Evolutionary conservation across 805 yeast genomes (phyloP).

Genomic region (Candida coquimbonensis): DNA sequence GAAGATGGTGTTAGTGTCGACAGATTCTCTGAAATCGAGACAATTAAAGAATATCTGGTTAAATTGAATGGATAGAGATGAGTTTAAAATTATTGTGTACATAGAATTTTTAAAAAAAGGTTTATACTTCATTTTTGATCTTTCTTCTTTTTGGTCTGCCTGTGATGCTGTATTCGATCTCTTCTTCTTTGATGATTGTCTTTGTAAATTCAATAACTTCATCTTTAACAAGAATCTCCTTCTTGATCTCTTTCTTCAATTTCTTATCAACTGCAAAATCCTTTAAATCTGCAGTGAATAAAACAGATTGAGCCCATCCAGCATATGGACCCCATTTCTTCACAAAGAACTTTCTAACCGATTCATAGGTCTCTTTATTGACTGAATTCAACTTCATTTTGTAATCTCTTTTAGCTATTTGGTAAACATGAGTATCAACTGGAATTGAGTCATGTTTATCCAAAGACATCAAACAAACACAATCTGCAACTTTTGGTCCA

Average conservation of each 20-base stretch:
- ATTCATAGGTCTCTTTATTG: slow-evolving; percentile 26
- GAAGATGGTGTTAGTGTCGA: slow-evolving; percentile 26
- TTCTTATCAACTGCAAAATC: slow-evolving; percentile 68
- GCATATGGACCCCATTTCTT: slow-evolving; percentile 84
- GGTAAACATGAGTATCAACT: slow-evolving; percentile 91
- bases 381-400: slow-evolving; percentile 35
- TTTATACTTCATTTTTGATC: slow-evolving; percentile 4
- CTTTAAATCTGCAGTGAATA: slow-evolving; percentile 76
- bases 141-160: slow-evolving; percentile 25
- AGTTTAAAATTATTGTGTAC: background rate
- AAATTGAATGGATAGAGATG: slow-evolving; percentile 10
- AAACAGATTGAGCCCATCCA: slow-evolving; percentile 98
- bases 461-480: slow-evolving; percentile 87
- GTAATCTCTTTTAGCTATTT: slow-evolving; percentile 81
- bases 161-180: slow-evolving; percentile 20
- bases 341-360: slow-evolving; percentile 53
- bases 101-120: background rate
- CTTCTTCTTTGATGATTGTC: slow-evolving; percentile 2
- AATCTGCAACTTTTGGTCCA: slow-evolving; percentile 97
- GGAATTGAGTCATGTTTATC: slow-evolving; percentile 87
- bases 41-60: slow-evolving; percentile 24
- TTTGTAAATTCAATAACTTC: background rate
- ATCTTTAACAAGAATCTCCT: slow-evolving; percentile 1
- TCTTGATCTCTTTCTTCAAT: slow-evolving; percentile 16
- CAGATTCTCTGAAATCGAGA: slow-evolving; percentile 28